Evolutionary conservation across 768 basidiomycete species (phyloP).

Genomic region (Roridomyces roridus): DNA sequence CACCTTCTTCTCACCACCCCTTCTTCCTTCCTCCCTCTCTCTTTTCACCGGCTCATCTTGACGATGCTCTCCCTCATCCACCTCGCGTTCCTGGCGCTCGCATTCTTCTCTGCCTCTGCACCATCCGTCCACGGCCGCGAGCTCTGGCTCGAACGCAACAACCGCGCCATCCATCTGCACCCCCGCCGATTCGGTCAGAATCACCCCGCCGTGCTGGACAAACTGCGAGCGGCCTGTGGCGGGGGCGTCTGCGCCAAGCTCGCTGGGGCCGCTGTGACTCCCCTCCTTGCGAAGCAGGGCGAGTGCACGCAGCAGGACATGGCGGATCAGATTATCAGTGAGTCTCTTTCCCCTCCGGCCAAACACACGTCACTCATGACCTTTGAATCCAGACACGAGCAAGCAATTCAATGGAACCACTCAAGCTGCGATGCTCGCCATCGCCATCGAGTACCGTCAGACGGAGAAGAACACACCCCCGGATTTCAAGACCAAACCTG

Average conservation of each 20-base stretch:
- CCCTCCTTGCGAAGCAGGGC: constrained; percentile 56
- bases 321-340: constrained; percentile 63
- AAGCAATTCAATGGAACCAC: constrained; percentile 58
- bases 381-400: constrained; percentile 61
- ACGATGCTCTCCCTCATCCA: constrained; percentile 25
- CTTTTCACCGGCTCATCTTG: constrained; percentile 27
- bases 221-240: constrained; percentile 53
- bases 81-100: constrained; percentile 26
- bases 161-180: constrained; percentile 49
- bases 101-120: constrained; percentile 24
- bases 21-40: constrained; percentile 9
- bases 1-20: no score
- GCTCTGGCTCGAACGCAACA: constrained; percentile 55
- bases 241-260: constrained; percentile 55
- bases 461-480: constrained; percentile 67
- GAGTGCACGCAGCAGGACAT: constrained; percentile 65
- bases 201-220: constrained; percentile 51
- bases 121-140: constrained; percentile 46
- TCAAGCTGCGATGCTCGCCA: constrained; percentile 55
- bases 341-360: no score
- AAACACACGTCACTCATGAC: no score
- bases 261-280: constrained; percentile 54
- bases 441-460: constrained; percentile 60
- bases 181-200: constrained; percentile 62
- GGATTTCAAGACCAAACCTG: constrained; percentile 61